Base-by-base conservation (phyloP, 1,139 yeast genomes). In the Meyerozyma elateridarum region DNA sequence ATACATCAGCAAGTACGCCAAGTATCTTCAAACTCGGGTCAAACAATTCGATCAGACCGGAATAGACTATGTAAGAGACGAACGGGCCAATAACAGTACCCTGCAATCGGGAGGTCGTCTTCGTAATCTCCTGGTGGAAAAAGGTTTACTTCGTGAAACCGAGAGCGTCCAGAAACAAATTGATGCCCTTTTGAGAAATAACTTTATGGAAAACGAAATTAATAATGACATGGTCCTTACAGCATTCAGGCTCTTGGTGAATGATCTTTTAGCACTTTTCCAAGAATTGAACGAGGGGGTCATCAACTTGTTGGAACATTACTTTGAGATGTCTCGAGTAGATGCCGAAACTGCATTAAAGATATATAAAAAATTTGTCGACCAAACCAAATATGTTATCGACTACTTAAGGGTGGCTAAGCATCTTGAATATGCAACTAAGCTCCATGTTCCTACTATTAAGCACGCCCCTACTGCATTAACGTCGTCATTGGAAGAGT, bases 391-490 rank as follows among this genome's bases (percentile, higher is more conserved):
- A 35, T 82, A 81, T 50, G 97, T 89, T 13, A 91, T 91, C 28
- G 83, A 80, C 46, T 91, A 83, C 54, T 69, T 91, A 48, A 76
- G 94, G 46, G 80, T 84, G 13, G 98, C 97, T 5, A 89, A 91
- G 52, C 89, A 83, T 52, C 66, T 85, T 46, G 95, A 87, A 54
- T 76, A 79, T 50, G 78, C 91, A 3, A 87, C 97, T 1, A 88
- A 88, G 48, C 65, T 91, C 39, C 88, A 84, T 51, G 95, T 91
- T 19, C 98, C 98, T 17, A 89, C 95, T 9, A 89, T 91, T 39
- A 87, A 87, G 54, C 98, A 91, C 58, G 96, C 97, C 0, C 97
- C 97, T 9, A 89, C 96, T 2, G 93, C 95, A 17, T 70, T 91
- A 46, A 84, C 95, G 6, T 72, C 80, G 25, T 82, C 94, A 9